Conservation (phyloP, 1,284 basidiomycete genomes). For the Austroboletus novae-zelandiae region DNA sequence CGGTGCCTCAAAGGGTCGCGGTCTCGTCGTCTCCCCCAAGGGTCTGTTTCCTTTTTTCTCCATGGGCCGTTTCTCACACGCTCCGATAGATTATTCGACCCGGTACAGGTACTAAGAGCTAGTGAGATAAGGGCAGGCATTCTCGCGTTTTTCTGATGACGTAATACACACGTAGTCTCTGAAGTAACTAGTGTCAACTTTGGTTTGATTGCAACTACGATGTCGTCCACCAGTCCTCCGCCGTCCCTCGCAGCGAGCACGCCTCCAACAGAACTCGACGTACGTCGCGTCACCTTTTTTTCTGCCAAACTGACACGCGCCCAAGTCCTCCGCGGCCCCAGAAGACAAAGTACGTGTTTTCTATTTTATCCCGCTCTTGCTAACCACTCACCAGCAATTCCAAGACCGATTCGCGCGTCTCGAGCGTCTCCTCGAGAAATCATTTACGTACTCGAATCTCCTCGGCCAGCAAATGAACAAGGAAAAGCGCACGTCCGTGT, state of each 20-base stretch:
- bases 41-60: conserved; percentile 44
- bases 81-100: conserved; percentile 73
- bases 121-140: conserved; percentile 17
- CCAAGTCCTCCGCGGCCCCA: neutral
- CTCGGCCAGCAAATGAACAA: conserved; percentile 63
- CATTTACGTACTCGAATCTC: conserved; percentile 57
- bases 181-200: neutral
- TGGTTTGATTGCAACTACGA: too few species aligned
- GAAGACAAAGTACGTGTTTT: conserved; percentile 3
- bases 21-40: conserved; percentile 97
- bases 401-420: conserved; percentile 49
- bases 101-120: conserved; percentile 69
- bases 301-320: neutral
- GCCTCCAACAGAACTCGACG: conserved; percentile 13
- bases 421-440: conserved; percentile 60
- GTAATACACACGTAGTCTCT: conserved; percentile 10
- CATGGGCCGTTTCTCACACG: conserved; percentile 2
- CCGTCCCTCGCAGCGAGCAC: conserved; percentile 19
- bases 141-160: conserved; percentile 23
- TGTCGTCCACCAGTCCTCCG: too few species aligned
- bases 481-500: conserved; percentile 40
- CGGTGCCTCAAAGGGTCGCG: conserved; percentile 95
- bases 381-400: conserved; percentile 39
- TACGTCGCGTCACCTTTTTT: too few species aligned
- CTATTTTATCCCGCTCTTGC: neutral